Evolutionary conservation across 2,329 filamentous ascomycete species (phyloP), one percentile per base, ranked within the genome.

Genomic region (Diaporthe destruens): DNA sequence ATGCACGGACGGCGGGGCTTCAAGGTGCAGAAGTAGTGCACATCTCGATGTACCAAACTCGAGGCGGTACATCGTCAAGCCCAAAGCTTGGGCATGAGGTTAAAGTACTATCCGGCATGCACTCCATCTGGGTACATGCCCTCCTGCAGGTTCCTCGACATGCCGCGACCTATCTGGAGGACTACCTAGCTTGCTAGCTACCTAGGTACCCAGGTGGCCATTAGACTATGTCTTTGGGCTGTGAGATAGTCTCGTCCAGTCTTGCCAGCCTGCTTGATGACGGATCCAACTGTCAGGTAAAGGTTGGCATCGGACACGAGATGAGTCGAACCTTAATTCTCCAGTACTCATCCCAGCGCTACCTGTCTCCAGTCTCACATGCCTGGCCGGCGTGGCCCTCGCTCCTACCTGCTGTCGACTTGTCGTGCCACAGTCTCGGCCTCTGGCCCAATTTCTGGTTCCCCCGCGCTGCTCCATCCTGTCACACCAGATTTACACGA

Each of bases 311-410:
- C 49, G n/a, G 32, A 65, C 44, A 53, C 32, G 47, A 53, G 61
- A 66, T 14, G 47, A 66, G 47, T 29, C 47, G 47, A 66, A 66
- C 61, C 61, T 66, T 66, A 66, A 66, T 39, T 66, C 47, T n/a
- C 7, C 47, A 66, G 47, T 39, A 53, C 61, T 66, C 61, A 11
- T 23, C 29, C 61, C 61, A 51, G 47, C 53, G 47, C 61, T 66
- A 39, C 61, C 61, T 53, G 20, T 66, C 61, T 20, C 61, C 61
- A 65, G 51, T 65, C 61, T 65, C 61, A 65, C 61, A 65, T 65
- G 61, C 61, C 36, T 36, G 61, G 61, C 61, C 59, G 29, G 59
- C 29, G 25, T 14, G 9, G 42, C 23, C 36, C 39, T 61, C 18
- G 44, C 47, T 49, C 57, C 39, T 47, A 32, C 39, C 57, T 47